Evolutionary conservation across 305 asterid species (phyloP), one percentile per base, ranked within the genome.

Genomic region (Striga hermonthica): DNA sequence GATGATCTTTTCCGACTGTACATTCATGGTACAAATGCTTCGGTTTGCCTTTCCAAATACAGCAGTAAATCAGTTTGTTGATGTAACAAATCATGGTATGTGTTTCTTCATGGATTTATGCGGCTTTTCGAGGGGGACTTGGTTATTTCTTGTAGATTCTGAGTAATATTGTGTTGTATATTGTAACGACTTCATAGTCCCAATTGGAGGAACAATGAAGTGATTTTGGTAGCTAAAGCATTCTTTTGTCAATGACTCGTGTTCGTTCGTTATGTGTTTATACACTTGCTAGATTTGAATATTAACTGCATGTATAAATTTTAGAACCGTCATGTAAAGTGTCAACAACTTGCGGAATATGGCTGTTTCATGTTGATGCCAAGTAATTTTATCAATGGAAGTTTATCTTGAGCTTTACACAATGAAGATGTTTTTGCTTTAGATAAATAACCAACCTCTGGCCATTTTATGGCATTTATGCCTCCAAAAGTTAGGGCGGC

Each of bases 171-270:
- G 69, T 70, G 62, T 40, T 80, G 79, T 81, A 72, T 69, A 78
- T 75, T 76, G 77, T 70, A 70, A 62, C 71, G 76, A 71, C 75
- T 64, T 71, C 71, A 80, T 77, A 54, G 80, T 77, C 77, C 82
- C 79, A 71, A 57, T 70, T 73, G 83, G 80, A 72, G 77, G 78
- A 81, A 77, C 82, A 66, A 67, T 61, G 50, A 62, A 67, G 74
- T 75, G 76, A 67, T 83, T 83, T 85, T 83, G 84, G 80, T 81
- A 78, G 84, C 74, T 39, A 75, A 75, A 66, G 40, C 69, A 77
- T 75, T 77, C 72, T 70, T 79, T 78, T 63, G 31, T 60, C 57
- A 67, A 45, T 22, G 31, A 22, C 31, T 22, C 31, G 31, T 22
- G 2, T 22, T 22, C 31, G 31, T 22, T 1, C 31, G 31, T 22